Percentiles rank a stretch among this genome's conserved stretches.
Evolutionary conservation across 2,329 filamentous ascomycete genomes (phyloP).

Genomic region (Paecilomyces sp.): DNA sequence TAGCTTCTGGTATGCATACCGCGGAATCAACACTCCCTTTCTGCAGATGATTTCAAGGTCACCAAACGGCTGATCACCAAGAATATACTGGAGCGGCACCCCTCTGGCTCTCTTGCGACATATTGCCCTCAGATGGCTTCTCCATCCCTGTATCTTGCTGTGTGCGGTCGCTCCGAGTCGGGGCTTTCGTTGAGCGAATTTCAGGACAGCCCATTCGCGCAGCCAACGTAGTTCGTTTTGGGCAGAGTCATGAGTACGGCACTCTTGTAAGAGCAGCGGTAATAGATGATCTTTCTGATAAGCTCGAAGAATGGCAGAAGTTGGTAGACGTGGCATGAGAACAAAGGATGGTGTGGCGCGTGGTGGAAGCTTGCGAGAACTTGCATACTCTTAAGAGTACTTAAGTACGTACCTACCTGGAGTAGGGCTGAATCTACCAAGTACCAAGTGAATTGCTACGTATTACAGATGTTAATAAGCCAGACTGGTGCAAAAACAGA

Average conservation of each 20-base stretch:
- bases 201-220: constrained; percentile 26
- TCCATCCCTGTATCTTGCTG: constrained; percentile 15
- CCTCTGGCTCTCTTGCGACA: constrained; percentile 48
- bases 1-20: constrained; percentile 30
- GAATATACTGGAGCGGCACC: constrained; percentile 78
- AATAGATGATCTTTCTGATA: constrained; percentile 28
- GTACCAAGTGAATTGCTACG: too few species aligned
- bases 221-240: constrained; percentile 43
- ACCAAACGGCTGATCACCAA: constrained; percentile 85
- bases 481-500: too few species aligned
- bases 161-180: not conserved
- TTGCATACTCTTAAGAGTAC: not conserved
- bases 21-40: constrained; percentile 76
- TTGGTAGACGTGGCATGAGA: constrained; percentile 38
- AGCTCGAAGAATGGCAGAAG: constrained; percentile 28
- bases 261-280: constrained; percentile 35
- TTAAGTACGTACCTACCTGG: not conserved
- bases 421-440: too few species aligned
- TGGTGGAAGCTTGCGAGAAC: too few species aligned
- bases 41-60: constrained; percentile 69
- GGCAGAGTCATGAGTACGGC: constrained; percentile 36
- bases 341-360: not conserved
- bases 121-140: constrained; percentile 25
- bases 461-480: too few species aligned
- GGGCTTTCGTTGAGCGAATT: not conserved